phyloP scores from a whole-genome alignment of 768 basidiomycete species.

The Krasilnikovozyma curviuscula region DNA sequence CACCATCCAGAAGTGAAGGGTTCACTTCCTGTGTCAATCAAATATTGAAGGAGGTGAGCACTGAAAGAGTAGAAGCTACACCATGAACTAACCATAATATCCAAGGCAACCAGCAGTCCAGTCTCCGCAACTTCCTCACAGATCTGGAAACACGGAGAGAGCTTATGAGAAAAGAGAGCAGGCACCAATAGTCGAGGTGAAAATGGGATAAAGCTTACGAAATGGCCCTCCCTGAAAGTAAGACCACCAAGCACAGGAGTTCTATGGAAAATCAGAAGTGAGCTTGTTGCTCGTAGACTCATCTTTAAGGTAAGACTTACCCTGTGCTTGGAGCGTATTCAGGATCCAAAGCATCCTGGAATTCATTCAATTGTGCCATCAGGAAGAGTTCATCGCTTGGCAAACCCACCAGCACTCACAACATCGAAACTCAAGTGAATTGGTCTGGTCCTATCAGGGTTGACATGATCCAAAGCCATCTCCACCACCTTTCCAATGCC shows the following conservation, averaged over 20 bases:
- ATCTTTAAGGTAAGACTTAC: constrained; percentile 33
- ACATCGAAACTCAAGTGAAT: constrained; percentile 96
- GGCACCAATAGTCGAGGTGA: too few relatives aligned
- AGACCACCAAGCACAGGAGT: constrained; percentile 67
- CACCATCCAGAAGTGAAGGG: constrained; percentile 63
- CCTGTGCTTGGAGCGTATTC: constrained; percentile 83
- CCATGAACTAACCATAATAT: constrained; percentile 57
- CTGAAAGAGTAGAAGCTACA: constrained; percentile 4
- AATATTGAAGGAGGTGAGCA: background rate
- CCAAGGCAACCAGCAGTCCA: constrained; percentile 71
- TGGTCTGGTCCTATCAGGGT: constrained; percentile 59
- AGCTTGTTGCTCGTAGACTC: too few relatives aligned
- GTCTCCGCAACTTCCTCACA: constrained; percentile 86
- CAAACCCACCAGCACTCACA: too few relatives aligned
- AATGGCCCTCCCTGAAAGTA: constrained; percentile 96
- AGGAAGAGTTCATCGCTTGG: too few relatives aligned
- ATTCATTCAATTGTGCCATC: too few relatives aligned
- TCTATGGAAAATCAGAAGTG: background rate
- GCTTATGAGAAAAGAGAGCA: too few relatives aligned
- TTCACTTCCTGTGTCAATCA: constrained; percentile 59
- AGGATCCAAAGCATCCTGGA: constrained; percentile 54
- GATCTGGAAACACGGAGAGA: too few relatives aligned
- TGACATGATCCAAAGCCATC: constrained; percentile 88
- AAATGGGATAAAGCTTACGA: too few relatives aligned
- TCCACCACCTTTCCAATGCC: constrained; percentile 90